Evolutionary conservation across 2,329 filamentous ascomycete species (phyloP).

Genomic region (Ophiosphaerella korrae): DNA sequence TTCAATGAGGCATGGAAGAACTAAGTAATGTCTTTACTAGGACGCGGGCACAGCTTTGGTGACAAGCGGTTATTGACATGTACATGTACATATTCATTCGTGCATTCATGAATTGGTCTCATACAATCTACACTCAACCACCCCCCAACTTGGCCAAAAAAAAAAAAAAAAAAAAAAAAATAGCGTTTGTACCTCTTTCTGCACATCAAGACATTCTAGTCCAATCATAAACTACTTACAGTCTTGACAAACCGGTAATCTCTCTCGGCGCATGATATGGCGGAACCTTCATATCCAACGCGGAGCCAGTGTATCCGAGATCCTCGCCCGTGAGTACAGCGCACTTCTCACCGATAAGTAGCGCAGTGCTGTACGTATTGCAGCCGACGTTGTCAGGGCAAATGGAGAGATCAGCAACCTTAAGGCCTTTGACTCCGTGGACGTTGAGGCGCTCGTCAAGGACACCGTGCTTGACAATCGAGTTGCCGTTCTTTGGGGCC

Average conservation of each 20-base stretch:
- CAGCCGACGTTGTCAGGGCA: slow-evolving; percentile 76
- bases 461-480: slow-evolving; percentile 79
- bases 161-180: too few relatives aligned
- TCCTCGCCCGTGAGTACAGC: slow-evolving; percentile 74
- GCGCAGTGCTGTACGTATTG: slow-evolving; percentile 68
- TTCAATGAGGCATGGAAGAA: slow-evolving; percentile 33
- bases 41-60: too few relatives aligned
- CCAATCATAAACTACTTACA: background rate
- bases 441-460: slow-evolving; percentile 79
- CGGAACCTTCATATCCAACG: slow-evolving; percentile 76
- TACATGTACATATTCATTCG: too few relatives aligned
- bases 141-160: too few relatives aligned
- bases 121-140: too few relatives aligned
- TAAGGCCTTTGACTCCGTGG: slow-evolving; percentile 75
- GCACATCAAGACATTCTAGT: background rate
- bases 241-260: slow-evolving; percentile 37
- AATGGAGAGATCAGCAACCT: slow-evolving; percentile 77
- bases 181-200: too few relatives aligned
- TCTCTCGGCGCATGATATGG: slow-evolving; percentile 55
- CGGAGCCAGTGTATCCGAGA: slow-evolving; percentile 72
- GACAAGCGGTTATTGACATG: too few relatives aligned
- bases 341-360: slow-evolving; percentile 77
- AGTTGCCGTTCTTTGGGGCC: slow-evolving; percentile 76
- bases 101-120: too few relatives aligned
- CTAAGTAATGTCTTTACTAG: background rate